A percentile compares a stretch with the other conserved stretches of the same genome.
Evolutionary conservation across 176 grass and related monocot species (phyloP).

Genomic region (Avena insularis): DNA sequence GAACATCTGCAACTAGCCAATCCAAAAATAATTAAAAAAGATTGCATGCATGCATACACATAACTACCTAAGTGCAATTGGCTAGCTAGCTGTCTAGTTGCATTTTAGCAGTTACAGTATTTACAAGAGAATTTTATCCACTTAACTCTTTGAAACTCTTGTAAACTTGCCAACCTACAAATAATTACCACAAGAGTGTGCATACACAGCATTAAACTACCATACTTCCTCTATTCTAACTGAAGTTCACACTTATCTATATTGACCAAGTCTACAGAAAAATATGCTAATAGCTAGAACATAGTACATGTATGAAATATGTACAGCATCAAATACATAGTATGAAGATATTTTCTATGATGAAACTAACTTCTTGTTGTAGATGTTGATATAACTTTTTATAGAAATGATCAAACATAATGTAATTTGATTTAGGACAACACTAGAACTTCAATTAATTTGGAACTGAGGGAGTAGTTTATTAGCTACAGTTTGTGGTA

Average conservation of each 20-base stretch:
- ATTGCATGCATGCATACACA: background rate
- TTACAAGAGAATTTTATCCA: background rate
- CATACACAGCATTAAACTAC: constrained; percentile 6
- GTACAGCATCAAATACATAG: background rate
- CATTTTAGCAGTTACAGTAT: background rate
- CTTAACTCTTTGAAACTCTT: background rate
- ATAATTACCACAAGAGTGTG: constrained; percentile 12
- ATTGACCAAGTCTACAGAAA: background rate
- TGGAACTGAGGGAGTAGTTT: background rate
- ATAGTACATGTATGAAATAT: background rate
- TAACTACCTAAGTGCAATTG: constrained; percentile 2
- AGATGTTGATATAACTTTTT: background rate
- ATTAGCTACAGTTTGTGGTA: background rate
- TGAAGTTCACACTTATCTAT: background rate
- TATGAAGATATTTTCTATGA: background rate
- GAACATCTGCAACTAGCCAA: background rate
- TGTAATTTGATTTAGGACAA: background rate
- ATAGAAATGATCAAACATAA: background rate
- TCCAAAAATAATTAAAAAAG: background rate
- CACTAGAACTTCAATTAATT: background rate
- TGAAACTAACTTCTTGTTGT: background rate
- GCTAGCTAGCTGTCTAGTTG: background rate
- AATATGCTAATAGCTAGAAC: background rate
- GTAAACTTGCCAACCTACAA: background rate
- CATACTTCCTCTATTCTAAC: background rate